Percentiles rank a stretch among this genome's conserved stretches.
Evolutionary conservation across 2,329 filamentous ascomycete species (phyloP).

Genomic region (Exophiala viscosa): DNA sequence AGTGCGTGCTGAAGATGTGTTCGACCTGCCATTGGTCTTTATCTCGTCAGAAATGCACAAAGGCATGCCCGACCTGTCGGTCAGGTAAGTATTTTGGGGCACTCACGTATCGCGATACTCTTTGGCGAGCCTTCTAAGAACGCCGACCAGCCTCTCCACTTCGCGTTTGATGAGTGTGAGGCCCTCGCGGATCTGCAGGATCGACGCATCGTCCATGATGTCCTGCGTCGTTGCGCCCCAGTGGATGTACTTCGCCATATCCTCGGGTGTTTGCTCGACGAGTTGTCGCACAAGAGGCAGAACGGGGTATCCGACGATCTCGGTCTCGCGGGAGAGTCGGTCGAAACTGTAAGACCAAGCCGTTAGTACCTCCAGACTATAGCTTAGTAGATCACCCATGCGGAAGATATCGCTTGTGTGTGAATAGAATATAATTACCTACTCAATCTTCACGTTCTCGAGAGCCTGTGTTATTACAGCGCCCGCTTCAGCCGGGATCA

Average conservation of each 20-base stretch:
- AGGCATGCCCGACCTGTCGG: background rate
- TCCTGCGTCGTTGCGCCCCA: conserved; percentile 60
- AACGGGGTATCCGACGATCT: conserved; percentile 31
- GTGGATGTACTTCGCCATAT: conserved; percentile 49
- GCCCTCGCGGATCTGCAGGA: conserved; percentile 53
- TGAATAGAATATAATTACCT: conserved; percentile 1
- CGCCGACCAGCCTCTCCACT: conserved; percentile 42
- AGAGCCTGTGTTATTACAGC: conserved; percentile 23
- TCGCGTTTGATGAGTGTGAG: conserved; percentile 47
- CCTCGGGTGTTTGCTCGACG: conserved; percentile 35
- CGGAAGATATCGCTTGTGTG: background rate
- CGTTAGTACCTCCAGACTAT: too few relatives aligned
- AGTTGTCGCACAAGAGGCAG: conserved; percentile 30
- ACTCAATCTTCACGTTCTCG: conserved; percentile 17
- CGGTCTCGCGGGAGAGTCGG: conserved; percentile 28
- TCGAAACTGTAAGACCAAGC: conserved; percentile 13
- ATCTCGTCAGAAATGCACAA: background rate
- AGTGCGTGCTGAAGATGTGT: conserved; percentile 58
- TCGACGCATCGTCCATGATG: conserved; percentile 55
- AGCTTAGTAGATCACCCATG: background rate
- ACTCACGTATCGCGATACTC: conserved; percentile 46
- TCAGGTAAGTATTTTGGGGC: background rate
- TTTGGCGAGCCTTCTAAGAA: conserved; percentile 41
- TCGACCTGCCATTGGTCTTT: conserved; percentile 52
- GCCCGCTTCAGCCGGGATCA: conserved; percentile 27